A percentile compares a stretch with the other conserved stretches of the same genome.
These are phyloP conservation scores for Microascus cirrosus DNA, from an alignment of 2,329 filamentous ascomycete genomes.

Conservation along the genomic window DNA sequence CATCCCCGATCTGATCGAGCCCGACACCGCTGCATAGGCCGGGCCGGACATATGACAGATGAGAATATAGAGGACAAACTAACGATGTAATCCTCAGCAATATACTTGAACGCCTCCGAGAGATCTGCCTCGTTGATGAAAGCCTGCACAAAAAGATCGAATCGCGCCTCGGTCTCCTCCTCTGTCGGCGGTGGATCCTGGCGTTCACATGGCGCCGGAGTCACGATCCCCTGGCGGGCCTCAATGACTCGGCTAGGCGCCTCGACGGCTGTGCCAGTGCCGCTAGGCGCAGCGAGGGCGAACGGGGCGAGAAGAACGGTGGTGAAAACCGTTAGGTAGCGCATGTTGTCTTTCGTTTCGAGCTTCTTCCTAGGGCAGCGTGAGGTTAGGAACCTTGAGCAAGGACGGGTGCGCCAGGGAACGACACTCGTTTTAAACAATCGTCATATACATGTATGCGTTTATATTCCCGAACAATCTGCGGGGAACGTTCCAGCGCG, in stretches of 20 bases:
- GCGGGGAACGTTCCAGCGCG: too few species aligned
- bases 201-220: not conserved
- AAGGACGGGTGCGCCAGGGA: too few species aligned
- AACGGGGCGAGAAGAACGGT: not conserved
- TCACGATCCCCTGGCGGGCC: not conserved
- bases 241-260: not conserved
- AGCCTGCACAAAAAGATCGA: conserved; percentile 2
- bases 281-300: not conserved
- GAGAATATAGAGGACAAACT: not conserved
- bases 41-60: not conserved
- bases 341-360: not conserved
- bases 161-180: conserved; percentile 4
- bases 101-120: conserved; percentile 5
- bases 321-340: not conserved
- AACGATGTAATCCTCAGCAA: conserved; percentile 5
- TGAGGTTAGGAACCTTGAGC: too few species aligned
- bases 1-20: not conserved
- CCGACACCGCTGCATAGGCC: not conserved
- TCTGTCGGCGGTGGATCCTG: not conserved
- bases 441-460: too few species aligned
- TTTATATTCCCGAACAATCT: too few species aligned
- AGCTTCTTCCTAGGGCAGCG: not conserved
- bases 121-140: conserved; percentile 3
- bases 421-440: too few species aligned
- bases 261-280: not conserved